These are phyloP conservation scores for Phascolomyces articulosus DNA, from an alignment of 371 early-diverging fungal species.

Conservation along the genomic window DNA sequence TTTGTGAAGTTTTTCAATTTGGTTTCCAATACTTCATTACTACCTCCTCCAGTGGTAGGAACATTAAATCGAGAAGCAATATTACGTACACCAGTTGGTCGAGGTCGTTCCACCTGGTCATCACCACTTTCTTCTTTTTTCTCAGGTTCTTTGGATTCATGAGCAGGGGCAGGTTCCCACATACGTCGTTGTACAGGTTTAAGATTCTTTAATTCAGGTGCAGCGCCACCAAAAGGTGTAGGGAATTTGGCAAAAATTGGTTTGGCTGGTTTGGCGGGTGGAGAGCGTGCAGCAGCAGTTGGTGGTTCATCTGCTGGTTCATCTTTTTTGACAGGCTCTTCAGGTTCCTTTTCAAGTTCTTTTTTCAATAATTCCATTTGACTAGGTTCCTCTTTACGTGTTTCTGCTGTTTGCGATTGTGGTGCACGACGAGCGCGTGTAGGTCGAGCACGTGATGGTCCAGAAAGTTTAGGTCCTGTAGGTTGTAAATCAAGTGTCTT, in stretches of 20 bases:
- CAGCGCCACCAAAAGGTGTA: conserved; percentile 60
- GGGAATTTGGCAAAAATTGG: conserved; percentile 71
- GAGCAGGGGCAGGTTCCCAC: conserved; percentile 40
- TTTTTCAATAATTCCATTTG: conserved; percentile 48
- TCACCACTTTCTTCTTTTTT: conserved; percentile 28
- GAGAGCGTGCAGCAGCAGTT: conserved; percentile 26
- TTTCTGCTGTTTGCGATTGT: conserved; percentile 27
- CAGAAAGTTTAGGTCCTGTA: conserved; percentile 45
- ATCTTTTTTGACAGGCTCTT: conserved; percentile 19
- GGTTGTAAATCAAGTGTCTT: conserved; percentile 30
- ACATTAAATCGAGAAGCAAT: conserved; percentile 58
- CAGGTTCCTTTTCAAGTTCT: conserved; percentile 30
- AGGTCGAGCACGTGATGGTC: conserved; percentile 34
- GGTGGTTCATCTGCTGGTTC: conserved; percentile 18
- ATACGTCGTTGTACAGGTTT: conserved; percentile 48
- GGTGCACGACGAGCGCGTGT: conserved; percentile 33
- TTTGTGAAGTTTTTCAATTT: conserved; percentile 61
- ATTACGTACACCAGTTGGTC: conserved; percentile 58
- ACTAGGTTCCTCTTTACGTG: conserved; percentile 35
- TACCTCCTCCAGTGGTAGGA: conserved; percentile 24
- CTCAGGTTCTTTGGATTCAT: conserved; percentile 14
- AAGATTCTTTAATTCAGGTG: conserved; percentile 38
- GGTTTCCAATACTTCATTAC: conserved; percentile 60
- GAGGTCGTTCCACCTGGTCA: conserved; percentile 29
- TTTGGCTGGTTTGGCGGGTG: conserved; percentile 62